Percentiles rank a stretch among this genome's conserved stretches.
phyloP scores from a whole-genome alignment of 208 protist species.

The Blechomonas ayalai region DNA sequence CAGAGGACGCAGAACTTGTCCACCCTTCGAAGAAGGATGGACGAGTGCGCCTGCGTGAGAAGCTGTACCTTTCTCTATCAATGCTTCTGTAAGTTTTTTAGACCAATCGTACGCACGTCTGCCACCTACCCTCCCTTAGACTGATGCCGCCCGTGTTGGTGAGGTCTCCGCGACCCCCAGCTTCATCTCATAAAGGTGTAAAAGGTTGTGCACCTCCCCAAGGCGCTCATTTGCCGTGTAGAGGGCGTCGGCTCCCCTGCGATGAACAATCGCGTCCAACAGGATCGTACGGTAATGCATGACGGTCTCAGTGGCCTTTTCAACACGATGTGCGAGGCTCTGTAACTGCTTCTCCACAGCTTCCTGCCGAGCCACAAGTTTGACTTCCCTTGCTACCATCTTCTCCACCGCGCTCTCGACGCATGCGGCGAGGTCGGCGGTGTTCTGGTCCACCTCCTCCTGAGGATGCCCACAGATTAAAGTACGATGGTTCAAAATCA shows the following conservation, averaged over 20 bases:
- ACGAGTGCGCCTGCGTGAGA: no score
- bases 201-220: constrained; percentile 41
- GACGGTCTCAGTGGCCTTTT: constrained; percentile 7
- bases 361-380: constrained; percentile 15
- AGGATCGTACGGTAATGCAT: constrained; percentile 26
- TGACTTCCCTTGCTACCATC: constrained; percentile 9
- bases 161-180: neutral
- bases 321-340: constrained; percentile 10
- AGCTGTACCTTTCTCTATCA: no score
- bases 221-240: constrained; percentile 57
- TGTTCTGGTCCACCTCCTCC: constrained; percentile 10
- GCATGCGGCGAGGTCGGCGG: constrained; percentile 3
- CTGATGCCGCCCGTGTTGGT: no score
- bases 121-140: no score
- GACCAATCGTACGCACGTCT: no score
- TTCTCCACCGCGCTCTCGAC: constrained; percentile 6
- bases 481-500: no score
- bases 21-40: no score
- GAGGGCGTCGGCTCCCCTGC: constrained; percentile 34
- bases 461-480: constrained; percentile 16
- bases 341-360: constrained; percentile 17
- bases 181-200: constrained; percentile 39
- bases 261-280: constrained; percentile 61
- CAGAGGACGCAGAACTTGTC: no score
- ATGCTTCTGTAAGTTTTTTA: no score